These are phyloP conservation scores for Pouteria glomerata DNA, from an alignment of 148 eudicot species.

Conservation along the genomic window DNA sequence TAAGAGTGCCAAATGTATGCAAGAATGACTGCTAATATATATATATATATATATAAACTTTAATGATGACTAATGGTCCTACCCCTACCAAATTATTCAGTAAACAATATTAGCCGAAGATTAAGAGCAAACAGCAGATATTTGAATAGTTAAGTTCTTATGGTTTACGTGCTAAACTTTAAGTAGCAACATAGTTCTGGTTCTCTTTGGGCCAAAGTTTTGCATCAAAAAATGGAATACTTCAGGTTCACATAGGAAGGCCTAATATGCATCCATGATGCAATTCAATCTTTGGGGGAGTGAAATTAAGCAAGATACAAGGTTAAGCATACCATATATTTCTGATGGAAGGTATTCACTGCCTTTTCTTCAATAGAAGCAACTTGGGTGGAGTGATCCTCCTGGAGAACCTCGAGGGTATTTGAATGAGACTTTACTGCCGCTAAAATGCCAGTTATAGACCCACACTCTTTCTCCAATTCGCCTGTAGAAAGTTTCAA, in stretches of 20 bases:
- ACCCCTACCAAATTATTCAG: too few relatives aligned
- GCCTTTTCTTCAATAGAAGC: conserved; percentile 60
- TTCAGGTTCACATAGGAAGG: background rate
- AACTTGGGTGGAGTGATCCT: conserved; percentile 62
- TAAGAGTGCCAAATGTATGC: too few relatives aligned
- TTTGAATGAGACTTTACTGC: conserved; percentile 51
- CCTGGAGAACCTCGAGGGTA: conserved; percentile 43
- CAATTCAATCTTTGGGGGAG: background rate
- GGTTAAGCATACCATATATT: conserved; percentile 56
- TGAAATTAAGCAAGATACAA: background rate
- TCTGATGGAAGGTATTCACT: conserved; percentile 60
- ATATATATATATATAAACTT: too few relatives aligned
- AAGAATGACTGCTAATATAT: too few relatives aligned
- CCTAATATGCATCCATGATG: background rate
- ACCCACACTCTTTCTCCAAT: conserved; percentile 52
- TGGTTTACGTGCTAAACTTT: background rate
- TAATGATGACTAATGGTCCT: too few relatives aligned
- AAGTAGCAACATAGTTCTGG: background rate
- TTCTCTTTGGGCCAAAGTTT: background rate
- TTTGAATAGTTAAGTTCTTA: background rate
- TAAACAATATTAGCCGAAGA: too few relatives aligned
- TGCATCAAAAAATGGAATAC: background rate
- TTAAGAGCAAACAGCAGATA: background rate
- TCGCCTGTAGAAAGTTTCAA: conserved; percentile 32
- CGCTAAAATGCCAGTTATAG: conserved; percentile 42